Evolutionary conservation across 768 basidiomycete species (phyloP), one percentile per base, ranked within the genome.

Genomic region (Boletellus ananas): DNA sequence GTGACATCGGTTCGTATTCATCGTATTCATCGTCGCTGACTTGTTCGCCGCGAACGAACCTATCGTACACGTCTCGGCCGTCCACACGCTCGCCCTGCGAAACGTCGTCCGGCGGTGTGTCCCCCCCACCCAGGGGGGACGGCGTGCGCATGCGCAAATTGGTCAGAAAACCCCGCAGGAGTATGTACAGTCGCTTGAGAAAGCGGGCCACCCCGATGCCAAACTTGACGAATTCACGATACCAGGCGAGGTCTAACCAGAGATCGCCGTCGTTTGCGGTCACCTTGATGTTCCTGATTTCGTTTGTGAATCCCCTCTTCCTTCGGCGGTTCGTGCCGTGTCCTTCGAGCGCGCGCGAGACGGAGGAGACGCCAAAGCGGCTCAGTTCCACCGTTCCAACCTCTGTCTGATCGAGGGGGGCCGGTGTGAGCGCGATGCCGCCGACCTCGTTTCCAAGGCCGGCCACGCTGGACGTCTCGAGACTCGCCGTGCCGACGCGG

Each of bases 371-470:
- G 11, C 78, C 79, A 9, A 59, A 58, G 7, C 73, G 70, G 43
- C 66, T 68, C 29, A 81, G 62, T 41, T 74, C 65, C 12, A 77
- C 67, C 3, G 65, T 63, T 4, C 72, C 63, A 43, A 59, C 67
- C 23, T 68, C 64, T 50, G 55, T 43, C 29, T 56, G 54, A 34
- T 43, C 48, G 34, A 45, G 40, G 18, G 50, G 16, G 7, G 58
- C 27, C 3, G 55, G 42, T 43, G 47, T 55, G 33, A 69, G 43
- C 12, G 67, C 56, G 43, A 89, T 73, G 5, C 76, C 70, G 7
- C 80, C 80, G 12, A 89, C 81, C 64, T 90, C 87, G 58, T 90
- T 88, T 1, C 83, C 82, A 62, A 86, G 76, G 3, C 88, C 88
- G 20, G 80, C 74, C 10, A 85, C 72, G 40, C 80, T 82, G 0